Percentiles rank a stretch among this genome's conserved stretches.
Evolutionary conservation across 208 protist genomes (phyloP).

Genomic region (Trypanosoma congolense): DNA sequence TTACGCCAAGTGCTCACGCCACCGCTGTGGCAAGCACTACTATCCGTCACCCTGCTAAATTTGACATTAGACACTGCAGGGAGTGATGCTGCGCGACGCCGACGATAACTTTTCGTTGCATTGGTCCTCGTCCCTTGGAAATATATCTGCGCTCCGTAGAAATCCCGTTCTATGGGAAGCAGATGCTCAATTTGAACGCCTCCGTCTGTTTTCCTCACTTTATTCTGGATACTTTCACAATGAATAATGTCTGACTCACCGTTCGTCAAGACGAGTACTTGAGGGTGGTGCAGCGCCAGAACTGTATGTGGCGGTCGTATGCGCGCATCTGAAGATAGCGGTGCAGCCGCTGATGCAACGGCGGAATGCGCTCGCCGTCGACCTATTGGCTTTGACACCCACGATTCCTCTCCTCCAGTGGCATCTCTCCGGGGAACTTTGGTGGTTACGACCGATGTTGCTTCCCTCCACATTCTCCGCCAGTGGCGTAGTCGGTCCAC

Average conservation of each 20-base stretch:
- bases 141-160: slow-evolving; percentile 47
- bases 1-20: neutral
- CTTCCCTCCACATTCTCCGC: slow-evolving; percentile 33
- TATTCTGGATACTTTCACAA: slow-evolving; percentile 6
- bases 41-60: neutral
- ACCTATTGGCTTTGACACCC: neutral
- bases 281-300: slow-evolving; percentile 57
- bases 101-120: neutral
- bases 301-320: slow-evolving; percentile 3
- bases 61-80: slow-evolving; percentile 26
- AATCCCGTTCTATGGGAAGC: slow-evolving; percentile 41
- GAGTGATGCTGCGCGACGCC: slow-evolving; percentile 40
- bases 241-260: slow-evolving; percentile 1
- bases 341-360: neutral
- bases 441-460: too few species aligned
- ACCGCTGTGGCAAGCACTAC: neutral
- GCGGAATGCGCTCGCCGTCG: neutral
- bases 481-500: slow-evolving; percentile 78
- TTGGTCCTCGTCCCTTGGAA: neutral
- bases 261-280: slow-evolving; percentile 30
- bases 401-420: neutral
- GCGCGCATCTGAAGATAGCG: neutral
- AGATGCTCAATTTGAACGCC: slow-evolving; percentile 38
- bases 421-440: too few species aligned
- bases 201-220: slow-evolving; percentile 12